Conservation (phyloP, 345 rosid genomes). For the Gossypium ekmanianum region DNA sequence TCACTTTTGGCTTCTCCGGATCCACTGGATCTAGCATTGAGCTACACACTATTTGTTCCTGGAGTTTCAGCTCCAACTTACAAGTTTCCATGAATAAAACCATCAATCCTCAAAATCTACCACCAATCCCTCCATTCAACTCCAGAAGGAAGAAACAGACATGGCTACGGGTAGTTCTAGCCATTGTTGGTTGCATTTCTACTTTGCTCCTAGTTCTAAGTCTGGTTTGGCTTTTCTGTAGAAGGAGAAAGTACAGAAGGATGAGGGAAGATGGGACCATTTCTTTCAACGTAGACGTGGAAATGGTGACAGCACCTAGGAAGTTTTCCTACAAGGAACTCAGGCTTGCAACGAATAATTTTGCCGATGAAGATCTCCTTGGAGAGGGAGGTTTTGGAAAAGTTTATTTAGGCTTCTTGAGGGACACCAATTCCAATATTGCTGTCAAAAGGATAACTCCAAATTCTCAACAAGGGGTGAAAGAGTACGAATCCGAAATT, state of each 20-base stretch:
- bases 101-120: background rate
- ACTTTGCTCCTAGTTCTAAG: background rate
- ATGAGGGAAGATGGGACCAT: conserved; percentile 12
- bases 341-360: conserved; percentile 34
- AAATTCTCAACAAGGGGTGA: conserved; percentile 1
- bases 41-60: conserved; percentile 31
- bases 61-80: conserved; percentile 29
- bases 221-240: conserved; percentile 7
- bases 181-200: background rate
- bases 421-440: background rate
- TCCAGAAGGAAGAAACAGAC: background rate
- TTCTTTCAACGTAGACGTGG: conserved; percentile 35
- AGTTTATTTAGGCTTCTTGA: background rate
- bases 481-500: conserved; percentile 44
- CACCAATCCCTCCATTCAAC: background rate
- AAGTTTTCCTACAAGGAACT: conserved; percentile 43
- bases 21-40: conserved; percentile 22
- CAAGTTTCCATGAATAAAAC: background rate
- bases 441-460: conserved; percentile 6
- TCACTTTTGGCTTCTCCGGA: conserved; percentile 47
- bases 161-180: background rate
- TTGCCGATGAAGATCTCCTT: background rate
- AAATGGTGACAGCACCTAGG: conserved; percentile 50
- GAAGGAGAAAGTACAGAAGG: conserved; percentile 12
- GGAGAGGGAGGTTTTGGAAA: background rate